Percentiles rank a stretch among this genome's conserved stretches.
phyloP scores from a whole-genome alignment of 2,329 filamentous ascomycete genomes.

The Aspergillus bombycis region DNA sequence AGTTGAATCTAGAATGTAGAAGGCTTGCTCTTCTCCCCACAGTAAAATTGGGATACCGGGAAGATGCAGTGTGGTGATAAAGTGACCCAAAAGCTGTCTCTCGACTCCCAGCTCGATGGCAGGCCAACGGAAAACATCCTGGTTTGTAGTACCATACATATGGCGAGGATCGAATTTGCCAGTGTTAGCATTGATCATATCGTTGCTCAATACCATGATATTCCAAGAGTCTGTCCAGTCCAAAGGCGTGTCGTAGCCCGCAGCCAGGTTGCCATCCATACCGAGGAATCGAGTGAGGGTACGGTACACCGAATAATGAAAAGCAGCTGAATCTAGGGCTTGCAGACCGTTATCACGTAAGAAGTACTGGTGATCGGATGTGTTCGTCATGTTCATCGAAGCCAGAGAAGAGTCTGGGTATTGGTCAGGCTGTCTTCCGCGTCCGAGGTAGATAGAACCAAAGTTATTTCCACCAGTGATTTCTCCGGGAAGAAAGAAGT shows the following conservation, averaged over 20 bases:
- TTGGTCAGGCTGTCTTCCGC: conserved; percentile 61
- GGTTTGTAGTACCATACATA: conserved; percentile 67
- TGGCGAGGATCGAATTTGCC: conserved; percentile 66
- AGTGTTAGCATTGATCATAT: conserved; percentile 63
- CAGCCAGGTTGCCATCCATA: conserved; percentile 59
- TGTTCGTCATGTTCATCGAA: conserved; percentile 54
- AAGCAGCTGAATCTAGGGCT: conserved; percentile 63
- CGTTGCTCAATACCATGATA: conserved; percentile 60
- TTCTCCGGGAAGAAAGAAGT: conserved; percentile 67
- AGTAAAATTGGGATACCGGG: conserved; percentile 64
- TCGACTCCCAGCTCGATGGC: conserved; percentile 60
- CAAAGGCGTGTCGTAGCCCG: conserved; percentile 56
- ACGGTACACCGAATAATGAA: conserved; percentile 67
- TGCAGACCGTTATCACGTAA: conserved; percentile 56
- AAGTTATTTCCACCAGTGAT: conserved; percentile 65
- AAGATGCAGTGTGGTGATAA: conserved; percentile 62
- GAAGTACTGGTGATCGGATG: conserved; percentile 49
- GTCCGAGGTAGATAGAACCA: conserved; percentile 64
- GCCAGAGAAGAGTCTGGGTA: conserved; percentile 50
- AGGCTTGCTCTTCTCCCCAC: conserved; percentile 69
- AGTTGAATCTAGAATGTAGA: conserved; percentile 66
- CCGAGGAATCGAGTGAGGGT: conserved; percentile 64
- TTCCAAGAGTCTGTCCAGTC: conserved; percentile 62
- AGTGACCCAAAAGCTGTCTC: conserved; percentile 60
- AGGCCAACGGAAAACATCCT: conserved; percentile 69